Evolutionary conservation across 1,284 basidiomycete genomes (phyloP).

Genomic region (Cystobasidium sp.): DNA sequence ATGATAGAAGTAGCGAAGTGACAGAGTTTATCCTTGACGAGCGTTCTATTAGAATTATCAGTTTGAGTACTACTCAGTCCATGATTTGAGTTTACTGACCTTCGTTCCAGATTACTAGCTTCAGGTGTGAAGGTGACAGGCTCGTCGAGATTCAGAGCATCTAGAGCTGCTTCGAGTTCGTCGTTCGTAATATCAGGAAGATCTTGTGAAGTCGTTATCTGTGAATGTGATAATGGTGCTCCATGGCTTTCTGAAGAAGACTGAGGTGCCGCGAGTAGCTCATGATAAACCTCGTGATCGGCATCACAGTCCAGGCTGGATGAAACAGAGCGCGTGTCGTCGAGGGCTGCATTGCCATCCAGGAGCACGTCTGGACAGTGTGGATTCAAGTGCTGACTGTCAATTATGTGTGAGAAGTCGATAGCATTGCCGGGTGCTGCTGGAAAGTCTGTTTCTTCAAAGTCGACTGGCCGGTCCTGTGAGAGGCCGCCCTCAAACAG

Average conservation of each 20-base stretch:
- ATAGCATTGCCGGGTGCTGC: background rate
- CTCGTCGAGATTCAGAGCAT: background rate
- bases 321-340: background rate
- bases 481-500: constrained; percentile 1
- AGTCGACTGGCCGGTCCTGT: background rate
- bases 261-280: background rate
- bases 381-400: background rate
- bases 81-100: background rate
- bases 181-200: background rate
- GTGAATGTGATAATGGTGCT: no score
- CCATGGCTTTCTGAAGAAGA: no score
- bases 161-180: constrained; percentile 14
- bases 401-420: background rate
- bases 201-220: no score
- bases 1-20: constrained; percentile 19
- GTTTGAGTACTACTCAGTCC: background rate
- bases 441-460: background rate
- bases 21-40: constrained; percentile 18
- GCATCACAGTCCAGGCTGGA: constrained; percentile 4
- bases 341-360: background rate
- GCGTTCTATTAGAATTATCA: background rate
- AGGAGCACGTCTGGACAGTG: background rate
- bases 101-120: background rate
- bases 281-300: background rate
- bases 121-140: background rate